Conservation (phyloP, 768 basidiomycete species). For the Pisolithus tinctorius region DNA sequence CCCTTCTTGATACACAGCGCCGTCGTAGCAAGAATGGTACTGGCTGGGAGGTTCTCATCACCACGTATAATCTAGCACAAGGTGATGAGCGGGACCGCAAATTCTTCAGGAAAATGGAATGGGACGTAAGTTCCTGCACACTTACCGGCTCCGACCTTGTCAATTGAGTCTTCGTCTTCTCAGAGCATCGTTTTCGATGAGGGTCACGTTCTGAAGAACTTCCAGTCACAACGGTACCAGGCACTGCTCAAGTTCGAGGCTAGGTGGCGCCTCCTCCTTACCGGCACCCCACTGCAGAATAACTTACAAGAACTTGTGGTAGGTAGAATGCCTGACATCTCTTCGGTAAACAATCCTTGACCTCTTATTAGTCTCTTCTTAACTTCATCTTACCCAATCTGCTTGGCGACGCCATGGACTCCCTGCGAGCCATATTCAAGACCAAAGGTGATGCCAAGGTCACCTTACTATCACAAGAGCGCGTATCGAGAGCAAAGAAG, state of each 20-base stretch:
- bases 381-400: conserved; percentile 95
- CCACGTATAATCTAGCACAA: conserved; percentile 92
- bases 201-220: conserved; percentile 96
- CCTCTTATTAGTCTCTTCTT: conserved; percentile 69
- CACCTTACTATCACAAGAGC: conserved; percentile 83
- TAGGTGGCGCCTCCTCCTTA: conserved; percentile 86
- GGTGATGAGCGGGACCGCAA: conserved; percentile 84
- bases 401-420: conserved; percentile 70
- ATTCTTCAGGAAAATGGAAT: conserved; percentile 85
- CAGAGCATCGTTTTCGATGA: conserved; percentile 96
- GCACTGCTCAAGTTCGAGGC: conserved; percentile 79
- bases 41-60: conserved; percentile 91
- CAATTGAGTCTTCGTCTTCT: conserved; percentile 1
- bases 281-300: conserved; percentile 93
- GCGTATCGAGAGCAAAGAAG: conserved; percentile 91
- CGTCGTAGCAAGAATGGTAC: conserved; percentile 40
- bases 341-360: conserved; percentile 5
- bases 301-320: conserved; percentile 88
- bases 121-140: conserved; percentile 65
- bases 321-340: conserved; percentile 23
- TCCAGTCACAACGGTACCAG: conserved; percentile 94
- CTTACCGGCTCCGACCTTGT: neutral
- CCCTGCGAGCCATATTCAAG: conserved; percentile 92
- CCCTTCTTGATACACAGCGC: conserved; percentile 55
- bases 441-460: conserved; percentile 89